Conservation (phyloP, 1,139 yeast species). For the Eremothecium cymbalariae region DNA sequence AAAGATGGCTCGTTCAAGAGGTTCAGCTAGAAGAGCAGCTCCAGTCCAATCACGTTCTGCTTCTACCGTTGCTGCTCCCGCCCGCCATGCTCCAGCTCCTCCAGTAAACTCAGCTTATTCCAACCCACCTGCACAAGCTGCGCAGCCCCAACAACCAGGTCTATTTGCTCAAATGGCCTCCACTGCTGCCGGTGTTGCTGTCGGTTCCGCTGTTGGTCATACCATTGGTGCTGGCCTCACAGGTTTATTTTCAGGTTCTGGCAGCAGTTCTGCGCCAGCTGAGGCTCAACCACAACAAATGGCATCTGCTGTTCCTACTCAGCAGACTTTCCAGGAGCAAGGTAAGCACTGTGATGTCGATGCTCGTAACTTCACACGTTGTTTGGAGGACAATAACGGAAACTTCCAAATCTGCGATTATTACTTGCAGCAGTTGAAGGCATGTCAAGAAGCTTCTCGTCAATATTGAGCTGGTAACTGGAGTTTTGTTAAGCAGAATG, state of each 20-base stretch:
- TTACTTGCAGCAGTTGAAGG: conserved; percentile 93
- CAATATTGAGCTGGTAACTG: conserved; percentile 58
- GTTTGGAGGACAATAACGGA: conserved; percentile 87
- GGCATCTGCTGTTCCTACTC: conserved; percentile 32
- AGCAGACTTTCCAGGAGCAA: conserved; percentile 42
- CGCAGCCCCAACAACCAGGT: conserved; percentile 69
- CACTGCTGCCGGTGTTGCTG: conserved; percentile 99
- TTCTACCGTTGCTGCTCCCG: conserved; percentile 61
- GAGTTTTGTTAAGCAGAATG: background rate
- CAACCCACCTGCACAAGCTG: conserved; percentile 35
- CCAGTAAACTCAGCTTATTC: conserved; percentile 27
- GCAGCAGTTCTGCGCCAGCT: conserved; percentile 40
- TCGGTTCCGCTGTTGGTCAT: conserved; percentile 95
- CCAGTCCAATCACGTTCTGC: conserved; percentile 64
- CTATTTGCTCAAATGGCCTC: conserved; percentile 95
- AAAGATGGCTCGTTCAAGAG: conserved; percentile 53
- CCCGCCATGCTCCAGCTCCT: conserved; percentile 36
- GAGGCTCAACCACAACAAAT: conserved; percentile 37
- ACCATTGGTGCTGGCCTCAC: conserved; percentile 92
- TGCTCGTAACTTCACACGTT: conserved; percentile 91
- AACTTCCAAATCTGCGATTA: conserved; percentile 95
- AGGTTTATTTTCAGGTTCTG: conserved; percentile 79
- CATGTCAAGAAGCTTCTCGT: conserved; percentile 91
- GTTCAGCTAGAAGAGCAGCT: conserved; percentile 45
- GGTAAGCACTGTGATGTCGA: conserved; percentile 74